A percentile compares a stretch with the other conserved stretches of the same genome.
These are phyloP conservation scores for Solanum chmielewskii DNA, from an alignment of 257 asterid genomes.

Conservation along the genomic window DNA sequence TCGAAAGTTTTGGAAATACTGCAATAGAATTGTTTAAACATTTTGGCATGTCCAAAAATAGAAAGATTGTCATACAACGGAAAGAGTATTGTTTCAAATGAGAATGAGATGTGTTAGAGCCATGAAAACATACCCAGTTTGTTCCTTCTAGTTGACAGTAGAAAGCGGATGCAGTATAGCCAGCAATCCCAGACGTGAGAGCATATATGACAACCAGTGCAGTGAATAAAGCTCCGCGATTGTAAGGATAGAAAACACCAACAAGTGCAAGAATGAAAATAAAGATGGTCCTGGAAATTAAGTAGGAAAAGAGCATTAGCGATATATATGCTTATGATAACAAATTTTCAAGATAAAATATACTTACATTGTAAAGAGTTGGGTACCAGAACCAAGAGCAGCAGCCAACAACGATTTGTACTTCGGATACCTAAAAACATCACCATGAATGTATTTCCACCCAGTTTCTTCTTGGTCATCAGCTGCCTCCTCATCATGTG, in stretches of 20 bases:
- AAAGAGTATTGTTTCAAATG: neutral
- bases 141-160: conserved; percentile 46
- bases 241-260: conserved; percentile 46
- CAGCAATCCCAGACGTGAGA: conserved; percentile 44
- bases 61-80: neutral
- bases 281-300: conserved; percentile 20
- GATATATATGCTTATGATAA: neutral
- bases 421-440: conserved; percentile 47
- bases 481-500: conserved; percentile 46
- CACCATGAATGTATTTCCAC: conserved; percentile 25
- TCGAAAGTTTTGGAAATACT: neutral
- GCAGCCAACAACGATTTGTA: conserved; percentile 44
- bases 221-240: conserved; percentile 43
- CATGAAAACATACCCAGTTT: conserved; percentile 31
- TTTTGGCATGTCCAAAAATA: neutral
- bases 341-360: neutral
- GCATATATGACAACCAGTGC: conserved; percentile 37
- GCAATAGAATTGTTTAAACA: neutral
- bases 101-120: neutral
- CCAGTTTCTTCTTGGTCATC: neutral
- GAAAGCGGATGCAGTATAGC: conserved; percentile 38
- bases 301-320: neutral
- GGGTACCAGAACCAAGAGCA: conserved; percentile 42
- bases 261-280: conserved; percentile 32
- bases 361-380: conserved; percentile 43